Conservation (phyloP, 768 basidiomycete species). For the Russula dissimulans region DNA sequence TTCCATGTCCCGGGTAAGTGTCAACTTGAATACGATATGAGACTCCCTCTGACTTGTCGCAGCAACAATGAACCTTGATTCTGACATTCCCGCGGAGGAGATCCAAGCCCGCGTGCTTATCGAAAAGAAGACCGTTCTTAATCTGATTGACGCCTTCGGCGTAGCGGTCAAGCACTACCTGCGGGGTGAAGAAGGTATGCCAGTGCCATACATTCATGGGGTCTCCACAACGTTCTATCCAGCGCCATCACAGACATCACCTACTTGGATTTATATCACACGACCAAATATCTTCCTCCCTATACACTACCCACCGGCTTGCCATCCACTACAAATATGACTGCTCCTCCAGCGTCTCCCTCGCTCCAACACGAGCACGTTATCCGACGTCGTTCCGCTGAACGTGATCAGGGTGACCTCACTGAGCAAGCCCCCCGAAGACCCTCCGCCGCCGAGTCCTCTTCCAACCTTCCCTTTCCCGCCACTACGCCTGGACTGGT, state of each 20-base stretch:
- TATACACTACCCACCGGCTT: conserved; percentile 48
- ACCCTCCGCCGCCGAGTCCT: neutral
- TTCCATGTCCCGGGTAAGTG: conserved; percentile 52
- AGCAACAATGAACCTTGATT: conserved; percentile 24
- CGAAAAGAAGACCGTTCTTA: conserved; percentile 62
- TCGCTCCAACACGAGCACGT: neutral
- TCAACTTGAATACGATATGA: neutral
- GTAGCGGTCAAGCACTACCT: conserved; percentile 61
- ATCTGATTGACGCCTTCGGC: conserved; percentile 55
- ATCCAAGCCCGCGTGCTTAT: conserved; percentile 43
- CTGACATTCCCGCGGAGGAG: conserved; percentile 22
- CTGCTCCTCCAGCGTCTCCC: neutral
- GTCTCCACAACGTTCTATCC: neutral
- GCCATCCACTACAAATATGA: conserved; percentile 31
- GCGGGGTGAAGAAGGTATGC: conserved; percentile 21
- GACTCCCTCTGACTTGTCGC: neutral
- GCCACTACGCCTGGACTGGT: conserved; percentile 5
- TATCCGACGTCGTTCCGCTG: neutral
- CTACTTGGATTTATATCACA: conserved; percentile 49
- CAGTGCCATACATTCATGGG: neutral
- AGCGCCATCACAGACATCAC: conserved; percentile 19
- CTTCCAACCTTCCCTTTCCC: conserved; percentile 13
- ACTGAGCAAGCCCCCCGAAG: neutral
- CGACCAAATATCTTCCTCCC: conserved; percentile 64
- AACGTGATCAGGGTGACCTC: neutral